These are phyloP conservation scores for Phylloporus sp. DNA, from an alignment of 1,284 basidiomycete genomes.

Conservation along the genomic window DNA sequence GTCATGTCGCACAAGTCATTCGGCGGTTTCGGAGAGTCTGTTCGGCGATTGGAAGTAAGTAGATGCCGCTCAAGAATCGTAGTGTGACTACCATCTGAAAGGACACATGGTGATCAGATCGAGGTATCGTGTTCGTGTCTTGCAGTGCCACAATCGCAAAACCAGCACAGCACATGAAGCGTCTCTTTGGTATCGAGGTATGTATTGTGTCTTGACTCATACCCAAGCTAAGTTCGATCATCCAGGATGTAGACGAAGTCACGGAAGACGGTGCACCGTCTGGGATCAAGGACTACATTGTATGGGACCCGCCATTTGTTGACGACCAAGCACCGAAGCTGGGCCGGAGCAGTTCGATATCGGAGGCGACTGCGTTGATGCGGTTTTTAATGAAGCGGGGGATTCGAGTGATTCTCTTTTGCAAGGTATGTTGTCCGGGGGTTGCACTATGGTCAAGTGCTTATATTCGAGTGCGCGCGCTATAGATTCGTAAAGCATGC, in stretches of 20 bases:
- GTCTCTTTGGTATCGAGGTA: conserved; percentile 71
- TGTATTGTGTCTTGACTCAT: neutral
- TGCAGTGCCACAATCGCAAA: conserved; percentile 90
- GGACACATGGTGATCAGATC: conserved; percentile 47
- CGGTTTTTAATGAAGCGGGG: conserved; percentile 83
- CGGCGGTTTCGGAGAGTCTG: conserved; percentile 81
- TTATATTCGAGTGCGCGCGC: conserved; percentile 1
- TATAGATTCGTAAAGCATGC: conserved; percentile 77
- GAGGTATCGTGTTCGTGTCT: conserved; percentile 72
- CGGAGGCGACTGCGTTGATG: conserved; percentile 79
- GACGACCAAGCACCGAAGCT: conserved; percentile 61
- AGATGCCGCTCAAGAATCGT: neutral
- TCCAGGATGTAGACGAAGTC: conserved; percentile 66
- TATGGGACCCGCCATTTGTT: conserved; percentile 78
- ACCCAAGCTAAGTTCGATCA: neutral
- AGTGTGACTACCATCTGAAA: neutral
- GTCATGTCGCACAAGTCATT: conserved; percentile 82
- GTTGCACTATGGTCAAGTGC: neutral
- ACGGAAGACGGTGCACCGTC: conserved; percentile 86
- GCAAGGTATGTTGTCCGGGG: conserved; percentile 58
- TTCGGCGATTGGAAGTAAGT: conserved; percentile 82
- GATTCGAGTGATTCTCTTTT: conserved; percentile 85
- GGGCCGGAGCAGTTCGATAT: conserved; percentile 65
- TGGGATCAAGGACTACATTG: conserved; percentile 76
- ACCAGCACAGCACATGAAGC: conserved; percentile 77